phyloP scores from a whole-genome alignment of 169 alveolate species.

The Theileria annulata region DNA sequence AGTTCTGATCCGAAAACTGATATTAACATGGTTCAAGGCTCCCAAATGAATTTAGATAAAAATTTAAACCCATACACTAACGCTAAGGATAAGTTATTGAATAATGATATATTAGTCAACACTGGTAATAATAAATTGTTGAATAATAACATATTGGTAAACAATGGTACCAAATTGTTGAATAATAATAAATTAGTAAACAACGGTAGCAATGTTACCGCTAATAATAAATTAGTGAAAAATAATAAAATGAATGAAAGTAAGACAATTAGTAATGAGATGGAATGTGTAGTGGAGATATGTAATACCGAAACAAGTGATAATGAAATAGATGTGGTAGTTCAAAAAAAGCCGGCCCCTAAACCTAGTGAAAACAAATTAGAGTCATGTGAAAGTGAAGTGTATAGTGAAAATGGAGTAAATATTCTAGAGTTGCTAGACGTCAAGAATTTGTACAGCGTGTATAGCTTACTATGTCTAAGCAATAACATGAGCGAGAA shows the following conservation, averaged over 20 bases:
- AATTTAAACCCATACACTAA: background rate
- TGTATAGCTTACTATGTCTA: constrained; percentile 26
- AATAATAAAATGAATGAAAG: background rate
- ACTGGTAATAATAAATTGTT: too few relatives aligned
- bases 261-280: background rate
- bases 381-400: background rate
- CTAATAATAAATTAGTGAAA: too few relatives aligned
- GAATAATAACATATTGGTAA: background rate
- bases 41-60: background rate
- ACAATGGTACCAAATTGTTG: background rate
- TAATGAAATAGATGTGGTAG: background rate
- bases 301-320: background rate
- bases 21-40: background rate
- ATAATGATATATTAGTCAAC: background rate
- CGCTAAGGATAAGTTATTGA: background rate
- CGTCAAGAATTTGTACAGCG: constrained; percentile 15
- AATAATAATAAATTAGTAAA: background rate
- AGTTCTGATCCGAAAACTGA: background rate
- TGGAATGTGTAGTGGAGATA: background rate
- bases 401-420: background rate
- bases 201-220: too few relatives aligned
- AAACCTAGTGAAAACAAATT: background rate
- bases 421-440: background rate
- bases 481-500: constrained; percentile 38
- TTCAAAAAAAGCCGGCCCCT: too few relatives aligned